These are phyloP conservation scores for Trametes villosa DNA, from an alignment of 768 basidiomycete genomes.

Conservation along the genomic window DNA sequence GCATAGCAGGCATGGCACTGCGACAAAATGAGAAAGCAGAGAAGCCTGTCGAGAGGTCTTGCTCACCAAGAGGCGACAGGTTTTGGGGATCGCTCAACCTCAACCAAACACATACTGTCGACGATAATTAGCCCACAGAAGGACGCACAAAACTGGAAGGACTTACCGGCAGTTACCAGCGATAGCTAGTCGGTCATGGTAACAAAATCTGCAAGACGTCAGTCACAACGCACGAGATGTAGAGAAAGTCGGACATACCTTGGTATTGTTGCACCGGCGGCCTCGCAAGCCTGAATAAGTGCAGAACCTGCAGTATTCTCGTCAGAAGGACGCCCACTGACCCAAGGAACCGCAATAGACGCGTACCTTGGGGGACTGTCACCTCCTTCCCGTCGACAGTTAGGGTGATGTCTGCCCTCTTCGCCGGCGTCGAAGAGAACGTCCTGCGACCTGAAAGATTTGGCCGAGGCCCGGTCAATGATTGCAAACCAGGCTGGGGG, in stretches of 20 bases:
- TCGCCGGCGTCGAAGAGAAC: constrained; percentile 66
- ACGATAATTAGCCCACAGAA: constrained; percentile 9
- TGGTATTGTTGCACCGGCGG: constrained; percentile 81
- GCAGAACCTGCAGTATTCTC: constrained; percentile 68
- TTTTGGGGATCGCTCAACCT: constrained; percentile 94
- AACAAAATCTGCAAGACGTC: constrained; percentile 63
- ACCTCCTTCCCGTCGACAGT: constrained; percentile 98
- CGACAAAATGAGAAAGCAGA: neutral
- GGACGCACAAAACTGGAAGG: neutral
- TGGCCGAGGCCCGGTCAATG: neutral
- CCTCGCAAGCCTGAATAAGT: constrained; percentile 96
- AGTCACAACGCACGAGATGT: neutral
- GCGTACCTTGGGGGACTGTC: constrained; percentile 91
- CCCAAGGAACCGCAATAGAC: neutral
- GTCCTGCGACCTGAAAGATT: constrained; percentile 54
- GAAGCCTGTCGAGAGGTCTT: neutral
- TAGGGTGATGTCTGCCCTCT: constrained; percentile 82
- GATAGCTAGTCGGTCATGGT: constrained; percentile 93
- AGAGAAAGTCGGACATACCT: constrained; percentile 55
- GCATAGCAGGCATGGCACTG: constrained; percentile 98
- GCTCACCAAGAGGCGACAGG: constrained; percentile 90
- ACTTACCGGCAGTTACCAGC: constrained; percentile 95
- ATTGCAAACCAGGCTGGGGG: neutral
- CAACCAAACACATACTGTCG: constrained; percentile 96
- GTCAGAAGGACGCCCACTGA: constrained; percentile 11